A percentile compares a stretch with the other conserved stretches of the same genome.
Evolutionary conservation across 2,329 filamentous ascomycete species (phyloP).

Genomic region (Ophiognomonia clavigignenti-juglandacearum): DNA sequence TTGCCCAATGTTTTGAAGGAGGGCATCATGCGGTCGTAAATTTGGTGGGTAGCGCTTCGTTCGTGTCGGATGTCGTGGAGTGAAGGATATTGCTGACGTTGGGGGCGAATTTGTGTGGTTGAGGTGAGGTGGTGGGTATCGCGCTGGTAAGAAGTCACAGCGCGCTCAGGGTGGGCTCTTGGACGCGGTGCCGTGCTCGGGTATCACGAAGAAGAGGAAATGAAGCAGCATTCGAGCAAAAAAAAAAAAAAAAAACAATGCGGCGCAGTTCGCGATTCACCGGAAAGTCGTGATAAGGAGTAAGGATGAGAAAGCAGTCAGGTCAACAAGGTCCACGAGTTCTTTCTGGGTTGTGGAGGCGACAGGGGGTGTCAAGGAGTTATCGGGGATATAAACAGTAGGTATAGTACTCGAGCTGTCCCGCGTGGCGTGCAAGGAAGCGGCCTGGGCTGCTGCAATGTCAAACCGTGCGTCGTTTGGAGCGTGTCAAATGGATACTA

Average conservation of each 20-base stretch:
- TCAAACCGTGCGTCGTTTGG: no score
- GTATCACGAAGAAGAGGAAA: conserved; percentile 10
- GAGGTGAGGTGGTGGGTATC: background rate
- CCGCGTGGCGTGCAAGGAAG: no score
- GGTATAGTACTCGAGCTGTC: no score
- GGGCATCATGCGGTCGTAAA: conserved; percentile 7
- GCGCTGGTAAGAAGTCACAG: background rate
- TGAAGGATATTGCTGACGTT: background rate
- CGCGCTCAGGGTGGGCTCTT: background rate
- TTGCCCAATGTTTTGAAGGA: conserved; percentile 49
- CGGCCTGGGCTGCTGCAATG: no score
- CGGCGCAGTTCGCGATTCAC: background rate
- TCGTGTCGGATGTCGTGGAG: background rate
- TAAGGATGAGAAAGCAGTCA: no score
- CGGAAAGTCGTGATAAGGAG: background rate
- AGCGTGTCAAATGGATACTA: no score
- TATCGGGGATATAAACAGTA: no score
- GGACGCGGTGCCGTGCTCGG: background rate
- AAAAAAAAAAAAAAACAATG: background rate
- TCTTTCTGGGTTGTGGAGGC: no score
- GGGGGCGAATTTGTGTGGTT: background rate
- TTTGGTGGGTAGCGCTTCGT: background rate
- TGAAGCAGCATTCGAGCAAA: background rate
- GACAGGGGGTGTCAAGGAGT: no score
- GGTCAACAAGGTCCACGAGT: no score